Conservation (phyloP, 495 filamentous ascomycete genomes). For the Apodospora peruviana region DNA sequence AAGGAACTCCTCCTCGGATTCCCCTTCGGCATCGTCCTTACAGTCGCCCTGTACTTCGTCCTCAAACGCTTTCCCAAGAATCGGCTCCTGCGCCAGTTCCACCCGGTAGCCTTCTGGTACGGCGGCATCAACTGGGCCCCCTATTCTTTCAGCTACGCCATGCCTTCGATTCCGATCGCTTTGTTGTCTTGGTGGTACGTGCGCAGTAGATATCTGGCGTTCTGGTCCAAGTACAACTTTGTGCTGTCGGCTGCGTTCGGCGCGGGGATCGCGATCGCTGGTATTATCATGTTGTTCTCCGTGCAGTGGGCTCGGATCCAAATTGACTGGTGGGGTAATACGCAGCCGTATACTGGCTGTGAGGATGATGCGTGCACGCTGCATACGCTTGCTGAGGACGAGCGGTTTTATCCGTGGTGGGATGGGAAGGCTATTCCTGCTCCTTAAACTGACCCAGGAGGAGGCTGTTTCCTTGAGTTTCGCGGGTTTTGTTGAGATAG, state of each 20-base stretch:
- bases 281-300: constrained; percentile 34
- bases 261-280: constrained; percentile 29
- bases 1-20: constrained; percentile 28
- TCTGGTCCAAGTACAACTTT: constrained; percentile 27
- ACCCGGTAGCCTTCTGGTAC: constrained; percentile 31
- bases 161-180: constrained; percentile 27
- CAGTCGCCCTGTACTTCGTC: constrained; percentile 20
- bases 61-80: constrained; percentile 16
- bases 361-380: constrained; percentile 23
- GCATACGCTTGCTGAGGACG: constrained; percentile 19
- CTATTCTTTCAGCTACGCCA: constrained; percentile 28
- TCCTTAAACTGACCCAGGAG: not conserved
- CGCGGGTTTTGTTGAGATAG: no score
- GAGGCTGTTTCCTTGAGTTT: no score
- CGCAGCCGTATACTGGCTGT: constrained; percentile 23
- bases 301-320: constrained; percentile 21
- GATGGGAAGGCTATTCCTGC: not conserved
- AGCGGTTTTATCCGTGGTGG: constrained; percentile 5
- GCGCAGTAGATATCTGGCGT: constrained; percentile 21
- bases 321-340: constrained; percentile 36
- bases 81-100: constrained; percentile 28
- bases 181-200: constrained; percentile 35
- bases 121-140: constrained; percentile 27
- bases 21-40: constrained; percentile 27
- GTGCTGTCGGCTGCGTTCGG: constrained; percentile 29